Conservation (phyloP, 2,329 filamentous ascomycete genomes). For the Pezicula radicicola region DNA sequence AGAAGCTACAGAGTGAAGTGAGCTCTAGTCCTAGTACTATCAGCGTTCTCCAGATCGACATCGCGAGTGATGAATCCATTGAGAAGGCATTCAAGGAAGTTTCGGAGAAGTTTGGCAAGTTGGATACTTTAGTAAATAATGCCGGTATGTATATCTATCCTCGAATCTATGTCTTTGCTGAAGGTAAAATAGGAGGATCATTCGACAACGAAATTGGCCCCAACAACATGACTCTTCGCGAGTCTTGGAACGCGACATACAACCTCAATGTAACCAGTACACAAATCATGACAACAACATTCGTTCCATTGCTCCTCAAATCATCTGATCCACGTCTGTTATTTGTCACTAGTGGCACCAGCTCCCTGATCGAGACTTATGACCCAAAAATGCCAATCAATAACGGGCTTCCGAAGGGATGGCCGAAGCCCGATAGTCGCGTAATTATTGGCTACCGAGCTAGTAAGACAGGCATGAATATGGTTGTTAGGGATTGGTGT, state of each 20-base stretch:
- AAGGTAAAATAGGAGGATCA: not conserved
- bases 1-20: conserved; percentile 31
- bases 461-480: conserved; percentile 43
- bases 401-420: conserved; percentile 28
- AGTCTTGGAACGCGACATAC: conserved; percentile 38
- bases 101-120: conserved; percentile 19
- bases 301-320: conserved; percentile 39
- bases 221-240: conserved; percentile 30
- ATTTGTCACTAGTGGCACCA: conserved; percentile 43
- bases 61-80: conserved; percentile 30
- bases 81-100: conserved; percentile 24
- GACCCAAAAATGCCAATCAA: conserved; percentile 12
- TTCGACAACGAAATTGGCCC: conserved; percentile 28
- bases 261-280: conserved; percentile 41
- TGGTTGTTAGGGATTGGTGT: conserved; percentile 44
- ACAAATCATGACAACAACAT: conserved; percentile 31
- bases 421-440: conserved; percentile 34
- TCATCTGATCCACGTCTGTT: conserved; percentile 40
- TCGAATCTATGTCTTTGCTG: not conserved
- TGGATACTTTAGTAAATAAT: conserved; percentile 34
- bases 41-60: conserved; percentile 26
- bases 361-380: conserved; percentile 30
- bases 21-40: conserved; percentile 24
- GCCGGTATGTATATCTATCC: conserved; percentile 13
- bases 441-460: conserved; percentile 33